A percentile compares a stretch with the other conserved stretches of the same genome.
phyloP scores from a whole-genome alignment of 2,329 filamentous ascomycete species.

The Zasmidium angulare region DNA sequence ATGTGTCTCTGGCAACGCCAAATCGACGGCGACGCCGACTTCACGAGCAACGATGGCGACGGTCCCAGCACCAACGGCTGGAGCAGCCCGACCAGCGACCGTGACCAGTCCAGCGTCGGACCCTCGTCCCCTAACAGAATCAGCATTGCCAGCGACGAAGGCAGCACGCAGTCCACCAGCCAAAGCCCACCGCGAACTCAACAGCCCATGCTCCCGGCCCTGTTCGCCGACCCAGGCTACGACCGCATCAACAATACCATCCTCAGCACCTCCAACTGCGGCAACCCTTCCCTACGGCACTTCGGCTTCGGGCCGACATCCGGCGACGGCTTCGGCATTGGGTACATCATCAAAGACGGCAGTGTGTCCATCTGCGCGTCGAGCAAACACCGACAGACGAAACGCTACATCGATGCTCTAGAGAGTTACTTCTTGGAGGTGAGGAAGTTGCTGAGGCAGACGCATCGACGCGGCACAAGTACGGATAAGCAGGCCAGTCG shows the following conservation, averaged over 20 bases:
- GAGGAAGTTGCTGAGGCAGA: slow-evolving; percentile 75
- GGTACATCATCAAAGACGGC: slow-evolving; percentile 98
- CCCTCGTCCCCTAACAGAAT: slow-evolving; percentile 57
- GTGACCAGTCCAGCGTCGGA: slow-evolving; percentile 46
- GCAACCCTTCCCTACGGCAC: slow-evolving; percentile 89
- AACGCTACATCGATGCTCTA: slow-evolving; percentile 82
- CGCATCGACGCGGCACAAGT: slow-evolving; percentile 56
- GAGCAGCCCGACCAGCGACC: slow-evolving; percentile 44
- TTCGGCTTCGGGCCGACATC: slow-evolving; percentile 96
- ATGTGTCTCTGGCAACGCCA: slow-evolving; percentile 93
- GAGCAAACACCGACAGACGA: slow-evolving; percentile 91
- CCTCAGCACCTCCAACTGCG: slow-evolving; percentile 96
- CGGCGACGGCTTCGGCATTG: slow-evolving; percentile 92
- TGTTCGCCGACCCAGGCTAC: slow-evolving; percentile 90
- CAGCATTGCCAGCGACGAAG: slow-evolving; percentile 53
- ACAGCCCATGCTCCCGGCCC: slow-evolving; percentile 63
- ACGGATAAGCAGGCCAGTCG: slow-evolving; percentile 55
- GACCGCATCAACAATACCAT: slow-evolving; percentile 94
- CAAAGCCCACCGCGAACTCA: slow-evolving; percentile 50
- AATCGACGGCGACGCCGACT: slow-evolving; percentile 68
- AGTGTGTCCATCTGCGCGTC: slow-evolving; percentile 86
- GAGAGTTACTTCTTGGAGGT: slow-evolving; percentile 92
- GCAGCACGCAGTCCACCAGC: slow-evolving; percentile 34
- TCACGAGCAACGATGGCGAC: slow-evolving; percentile 15
- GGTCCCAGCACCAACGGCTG: slow-evolving; percentile 65